These are phyloP conservation scores for Taiozyma onychis DNA, from an alignment of 1,139 yeast genomes.

Conservation along the genomic window DNA sequence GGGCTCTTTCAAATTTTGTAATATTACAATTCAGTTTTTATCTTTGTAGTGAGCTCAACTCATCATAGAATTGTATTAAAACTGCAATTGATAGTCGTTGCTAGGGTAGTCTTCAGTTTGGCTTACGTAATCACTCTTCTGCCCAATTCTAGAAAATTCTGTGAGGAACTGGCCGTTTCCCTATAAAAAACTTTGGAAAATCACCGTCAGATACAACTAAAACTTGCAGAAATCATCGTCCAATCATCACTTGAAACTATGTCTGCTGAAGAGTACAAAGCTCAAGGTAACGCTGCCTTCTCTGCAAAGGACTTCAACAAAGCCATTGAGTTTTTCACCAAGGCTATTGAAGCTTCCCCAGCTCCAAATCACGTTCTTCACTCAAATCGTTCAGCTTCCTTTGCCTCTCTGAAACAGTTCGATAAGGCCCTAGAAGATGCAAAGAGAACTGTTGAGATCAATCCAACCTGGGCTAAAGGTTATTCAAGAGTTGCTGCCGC, in stretches of 20 bases:
- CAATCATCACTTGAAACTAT: conserved; percentile 13
- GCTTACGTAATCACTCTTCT: background rate
- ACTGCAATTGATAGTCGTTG: background rate
- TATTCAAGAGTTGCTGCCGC: conserved; percentile 94
- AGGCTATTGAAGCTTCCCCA: conserved; percentile 83
- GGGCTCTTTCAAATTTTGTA: background rate
- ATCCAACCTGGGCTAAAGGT: conserved; percentile 90
- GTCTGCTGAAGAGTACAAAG: conserved; percentile 70
- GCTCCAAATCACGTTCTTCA: conserved; percentile 84
- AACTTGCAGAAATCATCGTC: no score
- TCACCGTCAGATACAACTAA: background rate
- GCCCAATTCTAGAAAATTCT: background rate
- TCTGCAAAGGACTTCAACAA: conserved; percentile 76
- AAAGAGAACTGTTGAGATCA: conserved; percentile 69
- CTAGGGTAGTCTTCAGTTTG: background rate
- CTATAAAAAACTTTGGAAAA: background rate
- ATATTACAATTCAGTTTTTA: background rate
- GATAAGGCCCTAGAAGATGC: conserved; percentile 79
- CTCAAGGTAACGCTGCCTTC: conserved; percentile 88
- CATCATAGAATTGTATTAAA: no score
- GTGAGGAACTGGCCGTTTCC: background rate
- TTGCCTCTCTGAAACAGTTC: conserved; percentile 74
- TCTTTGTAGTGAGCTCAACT: no score
- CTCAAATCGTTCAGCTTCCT: conserved; percentile 92
- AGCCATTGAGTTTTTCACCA: conserved; percentile 76